Percentiles rank a stretch among this genome's conserved stretches.
Evolutionary conservation across 1,284 basidiomycete genomes (phyloP).

Genomic region (Dichomitus squalens): DNA sequence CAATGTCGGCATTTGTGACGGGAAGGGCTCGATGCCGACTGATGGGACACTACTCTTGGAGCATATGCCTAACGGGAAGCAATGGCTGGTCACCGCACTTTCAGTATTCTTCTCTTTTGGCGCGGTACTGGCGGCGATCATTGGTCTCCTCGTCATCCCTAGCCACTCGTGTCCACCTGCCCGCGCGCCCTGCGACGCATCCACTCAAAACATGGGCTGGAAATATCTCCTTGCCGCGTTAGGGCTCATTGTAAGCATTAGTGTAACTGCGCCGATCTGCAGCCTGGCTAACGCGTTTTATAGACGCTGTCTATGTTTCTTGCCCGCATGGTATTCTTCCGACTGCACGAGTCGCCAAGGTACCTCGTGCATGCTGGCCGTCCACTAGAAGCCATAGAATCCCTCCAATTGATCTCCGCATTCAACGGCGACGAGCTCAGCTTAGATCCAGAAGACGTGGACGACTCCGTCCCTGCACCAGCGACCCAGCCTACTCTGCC

Average conservation of each 20-base stretch:
- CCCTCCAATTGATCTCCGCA: constrained; percentile 79
- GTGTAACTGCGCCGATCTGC: neutral
- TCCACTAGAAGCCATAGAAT: constrained; percentile 79
- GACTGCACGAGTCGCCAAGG: constrained; percentile 90
- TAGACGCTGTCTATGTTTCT: constrained; percentile 89
- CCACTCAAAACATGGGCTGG: constrained; percentile 82
- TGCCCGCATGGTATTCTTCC: constrained; percentile 87
- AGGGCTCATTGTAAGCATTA: constrained; percentile 64
- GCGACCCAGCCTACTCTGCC: neutral
- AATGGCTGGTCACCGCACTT: constrained; percentile 93
- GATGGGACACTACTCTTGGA: constrained; percentile 95
- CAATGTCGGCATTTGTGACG: neutral
- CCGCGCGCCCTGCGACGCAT: constrained; percentile 60
- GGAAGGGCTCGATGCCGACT: constrained; percentile 91
- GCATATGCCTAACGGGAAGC: constrained; percentile 89
- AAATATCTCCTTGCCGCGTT: constrained; percentile 77
- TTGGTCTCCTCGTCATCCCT: constrained; percentile 81
- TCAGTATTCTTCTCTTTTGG: constrained; percentile 96
- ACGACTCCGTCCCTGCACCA: constrained; percentile 41
- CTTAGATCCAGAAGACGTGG: constrained; percentile 74
- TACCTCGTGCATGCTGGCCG: constrained; percentile 87
- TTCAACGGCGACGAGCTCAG: constrained; percentile 79
- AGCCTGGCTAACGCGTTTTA: neutral
- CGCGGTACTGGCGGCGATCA: constrained; percentile 80
- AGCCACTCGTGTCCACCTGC: constrained; percentile 66